Evolutionary conservation across 139 green algal species (phyloP).

Genomic region (Marvania coccoides): DNA sequence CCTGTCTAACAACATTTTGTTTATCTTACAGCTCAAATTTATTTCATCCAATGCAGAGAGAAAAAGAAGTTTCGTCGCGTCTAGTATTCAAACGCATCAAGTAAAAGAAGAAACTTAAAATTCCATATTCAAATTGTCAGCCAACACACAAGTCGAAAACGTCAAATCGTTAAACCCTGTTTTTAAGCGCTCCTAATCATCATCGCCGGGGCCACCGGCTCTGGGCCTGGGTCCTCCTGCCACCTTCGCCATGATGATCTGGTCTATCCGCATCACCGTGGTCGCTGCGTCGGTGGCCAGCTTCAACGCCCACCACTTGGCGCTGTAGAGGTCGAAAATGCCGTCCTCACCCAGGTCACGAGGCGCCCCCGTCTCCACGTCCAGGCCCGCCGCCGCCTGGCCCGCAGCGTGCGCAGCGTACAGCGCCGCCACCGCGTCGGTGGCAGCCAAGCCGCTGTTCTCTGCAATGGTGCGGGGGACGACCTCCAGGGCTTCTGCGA

Average conservation of each 20-base stretch:
- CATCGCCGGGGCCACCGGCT: slow-evolving; percentile 13
- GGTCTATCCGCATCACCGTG: slow-evolving; percentile 94
- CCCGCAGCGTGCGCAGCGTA: slow-evolving; percentile 79
- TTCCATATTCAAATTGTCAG: no score
- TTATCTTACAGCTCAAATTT: no score
- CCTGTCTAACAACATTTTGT: no score
- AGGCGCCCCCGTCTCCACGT: slow-evolving; percentile 69
- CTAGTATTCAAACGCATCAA: no score
- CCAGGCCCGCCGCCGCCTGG: slow-evolving; percentile 67
- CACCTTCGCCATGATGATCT: slow-evolving; percentile 97
- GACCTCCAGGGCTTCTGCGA: slow-evolving; percentile 88
- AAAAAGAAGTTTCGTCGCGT: no score
- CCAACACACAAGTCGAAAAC: no score
- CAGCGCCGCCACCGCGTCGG: slow-evolving; percentile 66
- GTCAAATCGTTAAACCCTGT: no score
- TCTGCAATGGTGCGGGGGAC: slow-evolving; percentile 81
- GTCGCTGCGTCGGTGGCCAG: slow-evolving; percentile 83
- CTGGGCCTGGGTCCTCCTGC: slow-evolving; percentile 74
- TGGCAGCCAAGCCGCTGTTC: slow-evolving; percentile 74
- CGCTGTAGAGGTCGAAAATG: slow-evolving; percentile 69
- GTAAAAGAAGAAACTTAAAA: no score
- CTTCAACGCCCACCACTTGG: slow-evolving; percentile 95
- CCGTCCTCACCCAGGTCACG: slow-evolving; percentile 54
- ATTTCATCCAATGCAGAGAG: no score
- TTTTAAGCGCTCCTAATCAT: no score